Evolutionary conservation across 495 filamentous ascomycete genomes (phyloP), one percentile per base, ranked within the genome.

Genomic region (Penicillium macrosclerotiorum): DNA sequence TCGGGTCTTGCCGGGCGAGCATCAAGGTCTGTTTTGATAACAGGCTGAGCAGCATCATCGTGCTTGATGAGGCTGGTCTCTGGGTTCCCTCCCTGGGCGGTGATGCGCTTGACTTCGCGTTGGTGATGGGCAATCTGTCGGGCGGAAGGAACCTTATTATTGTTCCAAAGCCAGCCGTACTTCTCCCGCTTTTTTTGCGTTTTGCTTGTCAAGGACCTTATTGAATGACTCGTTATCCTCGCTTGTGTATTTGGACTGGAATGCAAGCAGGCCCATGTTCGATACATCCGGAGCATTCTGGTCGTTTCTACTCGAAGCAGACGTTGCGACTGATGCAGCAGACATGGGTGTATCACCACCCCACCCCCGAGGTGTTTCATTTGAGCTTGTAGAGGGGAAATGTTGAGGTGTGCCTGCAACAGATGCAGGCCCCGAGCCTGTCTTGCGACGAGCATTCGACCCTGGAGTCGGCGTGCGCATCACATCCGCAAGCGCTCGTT

Each of bases 141-240:
- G 33, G 89, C 85, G 4, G 90, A 83, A 0, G 89, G 90, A 19
- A 96, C 77, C 66, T 94, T 94, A 62, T 97, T 96, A 19, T 81
- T 83, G 24, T 75, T 78, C 84, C 89, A 95, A 37, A 96, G 72
- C 85, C 91, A 98, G 0, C 82, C 82, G 59, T 95, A 83, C 50
- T 88, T 91, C 59, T 88, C 84, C 9, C 84, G 80, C 29, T 76
- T 78, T 62, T n/a, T 90, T 91, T 19, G 80, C 75, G 59, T 96
- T 98, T 54, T 96, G 89, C 61, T 85, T 89, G 68, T 98, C 93
- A 9, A 98, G 70, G 1, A 97, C 74, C 56, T 85, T 85, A 67
- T 95, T 92, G 72, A 98, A 96, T 37, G 84, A 89, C 56, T 95
- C 92, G 58, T 97, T 96, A 63, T 98, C 93, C 67, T 98, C 93